Base-by-base conservation (phyloP, 257 asterid genomes). In the Primulina eburnea region DNA sequence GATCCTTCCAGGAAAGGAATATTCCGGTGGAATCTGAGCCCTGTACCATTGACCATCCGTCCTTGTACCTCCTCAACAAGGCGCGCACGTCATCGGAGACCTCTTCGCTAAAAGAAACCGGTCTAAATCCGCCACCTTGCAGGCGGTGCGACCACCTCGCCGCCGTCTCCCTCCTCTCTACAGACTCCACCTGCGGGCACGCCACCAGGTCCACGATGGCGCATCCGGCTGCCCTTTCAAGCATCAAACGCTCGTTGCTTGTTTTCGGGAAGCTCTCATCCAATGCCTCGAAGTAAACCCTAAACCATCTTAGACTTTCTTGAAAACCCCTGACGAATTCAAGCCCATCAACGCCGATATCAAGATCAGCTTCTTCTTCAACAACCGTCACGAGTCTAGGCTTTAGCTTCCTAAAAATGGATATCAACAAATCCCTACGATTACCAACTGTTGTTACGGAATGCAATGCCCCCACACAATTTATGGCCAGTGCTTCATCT, bases 1-100 rank as follows among this genome's bases (percentile, higher is more conserved):
- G 92, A 63, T 91, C 99, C 83, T 87, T 94, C 99, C 97, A 94
- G 0, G 85, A 79, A 67, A 94, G 87, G 97, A 94, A 94, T 81
- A 94, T 88, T 76, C 99, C 99, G 90, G 95, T 80, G 34, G 91
- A 72, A 75, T 77, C 88, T 1, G 88, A 26, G 67, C 89, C 78
- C 60, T 77, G 89, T 35, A 73, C 77, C 98, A 91, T 94, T 20
- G 97, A 74, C 99, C 99, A 94, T 1, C 99, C 99, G 8, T 94
- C 99, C 76, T 69, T 94, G 58, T 94, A 94, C 88, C 98, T 78
- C 82, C 98, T 82, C 81, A 94, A 70, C 69, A 94, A 76, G 7
- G 99, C 89, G 50, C 98, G 69, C 16, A 94, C 97, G 29, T 94
- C 99, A 38, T 94, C 99, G 59, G 97, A 85, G 61, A 91, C 93